Evolutionary conservation across 331 rosid genomes (phyloP).

Genomic region (Acacia concinna): DNA sequence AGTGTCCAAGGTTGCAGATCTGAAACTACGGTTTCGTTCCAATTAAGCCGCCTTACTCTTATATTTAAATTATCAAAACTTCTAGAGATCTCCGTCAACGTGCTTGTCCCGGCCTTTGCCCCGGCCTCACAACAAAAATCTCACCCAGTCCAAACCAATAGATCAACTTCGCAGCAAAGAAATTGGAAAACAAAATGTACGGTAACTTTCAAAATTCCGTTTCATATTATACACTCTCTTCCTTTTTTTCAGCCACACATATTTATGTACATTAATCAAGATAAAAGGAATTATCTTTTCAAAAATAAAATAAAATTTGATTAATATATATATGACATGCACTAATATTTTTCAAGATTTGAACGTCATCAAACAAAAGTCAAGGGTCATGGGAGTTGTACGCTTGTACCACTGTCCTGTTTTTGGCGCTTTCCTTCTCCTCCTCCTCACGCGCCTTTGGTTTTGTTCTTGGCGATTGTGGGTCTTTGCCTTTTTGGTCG

Average conservation of each 20-base stretch:
- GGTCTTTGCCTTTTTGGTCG: not conserved
- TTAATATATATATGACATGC: not conserved
- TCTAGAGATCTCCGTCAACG: not conserved
- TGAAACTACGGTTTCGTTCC: not conserved
- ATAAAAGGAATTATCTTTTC: not conserved
- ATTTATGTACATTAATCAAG: not conserved
- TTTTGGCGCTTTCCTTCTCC: not conserved
- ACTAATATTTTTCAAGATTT: not conserved
- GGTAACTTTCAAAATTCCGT: not conserved
- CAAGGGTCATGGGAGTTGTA: slow-evolving; percentile 1
- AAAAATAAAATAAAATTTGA: not conserved
- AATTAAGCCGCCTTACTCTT: not conserved
- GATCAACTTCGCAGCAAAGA: not conserved
- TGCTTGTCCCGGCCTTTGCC: not conserved
- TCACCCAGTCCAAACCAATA: not conserved
- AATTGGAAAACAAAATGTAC: not conserved
- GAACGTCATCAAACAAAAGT: slow-evolving; percentile 9
- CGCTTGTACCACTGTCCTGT: not conserved
- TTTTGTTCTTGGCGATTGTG: too few relatives aligned
- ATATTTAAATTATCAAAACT: not conserved
- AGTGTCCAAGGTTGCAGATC: not conserved
- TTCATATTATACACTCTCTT: too few relatives aligned
- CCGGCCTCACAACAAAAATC: not conserved
- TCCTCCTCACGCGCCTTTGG: slow-evolving; percentile 23
- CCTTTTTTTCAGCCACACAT: too few relatives aligned